Evolutionary conservation across 345 rosid species (phyloP), one percentile per base, ranked within the genome.

Genomic region (Excoecaria cochinchinensis): DNA sequence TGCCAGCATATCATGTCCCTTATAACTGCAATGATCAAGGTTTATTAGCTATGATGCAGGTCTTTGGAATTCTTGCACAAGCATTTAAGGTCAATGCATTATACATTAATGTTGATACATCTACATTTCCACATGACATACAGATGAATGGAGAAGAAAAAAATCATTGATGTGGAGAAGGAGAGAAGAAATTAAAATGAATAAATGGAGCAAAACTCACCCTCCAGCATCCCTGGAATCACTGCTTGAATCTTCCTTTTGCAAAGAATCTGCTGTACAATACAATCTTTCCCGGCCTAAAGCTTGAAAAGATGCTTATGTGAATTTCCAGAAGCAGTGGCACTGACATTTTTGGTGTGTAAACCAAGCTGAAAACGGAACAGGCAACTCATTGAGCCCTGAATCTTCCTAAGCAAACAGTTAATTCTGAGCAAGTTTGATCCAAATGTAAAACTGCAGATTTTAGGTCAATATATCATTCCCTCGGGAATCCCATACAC

Each of bases 1-100:
- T 56, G 97, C 99, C 80, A 96, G 87, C 98, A 96, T 96, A 82
- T 88, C 97, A 84, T 92, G 98, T 72, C 98, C 97, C 74, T 93
- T 93, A 79, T 77, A 89, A 81, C 99, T 96, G 88, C 74, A 67
- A 72, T 58, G 60, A 72, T 24, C 55, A 64, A 82, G 55, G 74
- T n/a, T 42, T 56, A n/a, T 62, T 39, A 68, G 65, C 67, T 60
- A 67, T 8, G n/a, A 46, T 10, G 10, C 61, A 76, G 25, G 5
- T 13, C 31, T 31, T 25, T 46, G 65, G 31, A 77, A 38, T 55
- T 12, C 44, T 21, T 12, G 4, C 63, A 13, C 8, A 14, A 24
- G 72, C 31, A 25, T 25, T 21, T 48, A n/a, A 67, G 13, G 24
- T 12, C 11, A 19, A 56, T 15, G 59, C 40, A 25, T 22, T 52